These are phyloP conservation scores for Andrographis paniculata DNA, from an alignment of 305 asterid species.

Conservation along the genomic window DNA sequence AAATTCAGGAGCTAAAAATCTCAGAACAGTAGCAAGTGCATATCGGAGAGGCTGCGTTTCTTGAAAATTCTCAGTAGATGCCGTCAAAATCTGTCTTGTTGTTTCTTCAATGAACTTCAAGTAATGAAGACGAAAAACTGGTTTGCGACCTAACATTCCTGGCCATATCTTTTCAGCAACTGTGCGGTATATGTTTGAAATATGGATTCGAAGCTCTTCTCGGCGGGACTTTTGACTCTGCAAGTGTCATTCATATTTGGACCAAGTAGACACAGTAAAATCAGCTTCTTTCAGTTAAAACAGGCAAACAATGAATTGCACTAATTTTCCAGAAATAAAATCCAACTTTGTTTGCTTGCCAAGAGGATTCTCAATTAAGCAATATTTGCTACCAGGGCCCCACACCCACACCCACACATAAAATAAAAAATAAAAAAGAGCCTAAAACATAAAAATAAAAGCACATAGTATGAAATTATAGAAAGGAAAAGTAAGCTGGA, in stretches of 20 bases:
- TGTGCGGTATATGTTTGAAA: conserved; percentile 83
- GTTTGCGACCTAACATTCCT: conserved; percentile 91
- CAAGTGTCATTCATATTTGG: conserved; percentile 16
- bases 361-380: neutral
- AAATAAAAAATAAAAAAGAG: conserved; percentile 2
- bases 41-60: conserved; percentile 93
- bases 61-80: conserved; percentile 77
- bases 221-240: conserved; percentile 98
- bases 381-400: no score
- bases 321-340: conserved; percentile 9
- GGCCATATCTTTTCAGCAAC: conserved; percentile 99
- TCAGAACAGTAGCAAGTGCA: conserved; percentile 90
- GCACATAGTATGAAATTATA: conserved; percentile 12
- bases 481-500: conserved; percentile 14
- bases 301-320: conserved; percentile 8
- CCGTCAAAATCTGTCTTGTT: conserved; percentile 60
- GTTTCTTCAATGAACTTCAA: conserved; percentile 94
- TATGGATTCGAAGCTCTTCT: conserved; percentile 89
- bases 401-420: no score
- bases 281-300: conserved; percentile 3
- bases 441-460: conserved; percentile 12
- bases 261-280: conserved; percentile 16
- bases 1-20: conserved; percentile 97
- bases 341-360: conserved; percentile 13
- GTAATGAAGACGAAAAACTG: conserved; percentile 95